These are phyloP conservation scores for Terfezia claveryi DNA, from an alignment of 495 filamentous ascomycete species.

Conservation along the genomic window DNA sequence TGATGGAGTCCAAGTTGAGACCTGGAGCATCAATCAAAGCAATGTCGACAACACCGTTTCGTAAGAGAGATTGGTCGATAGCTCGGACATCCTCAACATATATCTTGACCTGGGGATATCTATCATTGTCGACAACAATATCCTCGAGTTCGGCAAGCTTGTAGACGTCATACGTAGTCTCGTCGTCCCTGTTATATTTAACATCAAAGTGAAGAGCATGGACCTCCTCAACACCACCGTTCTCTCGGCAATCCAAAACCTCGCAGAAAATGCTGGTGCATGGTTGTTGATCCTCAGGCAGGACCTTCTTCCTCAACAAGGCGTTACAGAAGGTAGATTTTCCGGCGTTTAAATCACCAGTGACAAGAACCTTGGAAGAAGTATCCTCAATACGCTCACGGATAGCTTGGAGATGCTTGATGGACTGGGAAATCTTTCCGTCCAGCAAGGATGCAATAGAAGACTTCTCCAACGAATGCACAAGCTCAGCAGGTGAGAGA, in stretches of 20 bases:
- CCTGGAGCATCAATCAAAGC: constrained; percentile 92
- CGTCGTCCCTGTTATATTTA: constrained; percentile 69
- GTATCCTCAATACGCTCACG: constrained; percentile 93
- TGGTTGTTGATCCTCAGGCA: constrained; percentile 95
- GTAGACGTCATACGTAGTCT: constrained; percentile 80
- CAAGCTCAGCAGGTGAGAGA: constrained; percentile 67
- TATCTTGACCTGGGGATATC: constrained; percentile 86
- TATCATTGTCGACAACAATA: constrained; percentile 67
- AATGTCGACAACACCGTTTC: constrained; percentile 95
- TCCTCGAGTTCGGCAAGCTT: constrained; percentile 54
- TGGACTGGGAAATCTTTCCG: constrained; percentile 77
- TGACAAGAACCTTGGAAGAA: constrained; percentile 92
- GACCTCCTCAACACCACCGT: constrained; percentile 76
- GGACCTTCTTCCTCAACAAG: constrained; percentile 66
- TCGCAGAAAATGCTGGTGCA: constrained; percentile 98
- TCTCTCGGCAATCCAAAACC: constrained; percentile 78
- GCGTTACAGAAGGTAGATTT: constrained; percentile 99
- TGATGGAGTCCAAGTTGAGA: constrained; percentile 82
- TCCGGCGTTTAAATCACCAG: constrained; percentile 88
- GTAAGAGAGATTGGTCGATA: constrained; percentile 82
- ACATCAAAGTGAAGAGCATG: constrained; percentile 72
- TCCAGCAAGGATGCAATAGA: constrained; percentile 79
- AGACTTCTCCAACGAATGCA: constrained; percentile 85
- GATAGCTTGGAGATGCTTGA: constrained; percentile 67
- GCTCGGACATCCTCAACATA: constrained; percentile 81